Conservation (phyloP, 2,329 filamentous ascomycete species). For the Zymoseptoria passerinii region DNA sequence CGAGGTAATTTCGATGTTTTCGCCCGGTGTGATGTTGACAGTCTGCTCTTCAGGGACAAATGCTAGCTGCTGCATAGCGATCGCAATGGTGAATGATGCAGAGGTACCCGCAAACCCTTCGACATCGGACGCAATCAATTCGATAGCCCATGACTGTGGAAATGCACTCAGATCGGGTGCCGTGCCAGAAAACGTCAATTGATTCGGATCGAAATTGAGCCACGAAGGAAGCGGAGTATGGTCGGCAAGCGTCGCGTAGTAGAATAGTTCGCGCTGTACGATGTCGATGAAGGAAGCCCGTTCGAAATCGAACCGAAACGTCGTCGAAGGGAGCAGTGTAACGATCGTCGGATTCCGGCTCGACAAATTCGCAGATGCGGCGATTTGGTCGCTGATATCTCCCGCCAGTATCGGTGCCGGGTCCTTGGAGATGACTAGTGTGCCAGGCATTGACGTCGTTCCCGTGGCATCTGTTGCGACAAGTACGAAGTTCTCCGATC, state of each 20-base stretch:
- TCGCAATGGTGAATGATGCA: constrained; percentile 60
- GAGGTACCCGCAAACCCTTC: constrained; percentile 64
- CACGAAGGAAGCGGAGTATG: constrained; percentile 80
- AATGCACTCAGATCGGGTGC: constrained; percentile 59
- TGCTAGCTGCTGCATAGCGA: constrained; percentile 61
- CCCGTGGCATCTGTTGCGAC: constrained; percentile 60
- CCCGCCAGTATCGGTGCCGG: constrained; percentile 47
- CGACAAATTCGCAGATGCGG: constrained; percentile 45
- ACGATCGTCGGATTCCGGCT: constrained; percentile 52
- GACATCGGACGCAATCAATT: constrained; percentile 70
- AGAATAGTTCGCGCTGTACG: constrained; percentile 46
- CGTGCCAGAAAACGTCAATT: constrained; percentile 60
- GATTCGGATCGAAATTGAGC: constrained; percentile 62
- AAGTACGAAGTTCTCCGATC: constrained; percentile 56
- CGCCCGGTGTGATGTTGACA: constrained; percentile 28
- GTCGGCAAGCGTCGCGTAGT: constrained; percentile 68
- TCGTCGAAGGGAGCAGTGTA: constrained; percentile 28
- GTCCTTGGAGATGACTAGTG: constrained; percentile 59
- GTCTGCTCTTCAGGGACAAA: constrained; percentile 50
- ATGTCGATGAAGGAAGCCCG: constrained; percentile 52
- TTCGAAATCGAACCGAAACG: constrained; percentile 37
- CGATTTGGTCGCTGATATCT: constrained; percentile 52
- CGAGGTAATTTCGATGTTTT: constrained; percentile 24
- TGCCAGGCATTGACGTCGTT: constrained; percentile 55
- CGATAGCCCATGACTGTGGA: constrained; percentile 63